Conservation (phyloP, 1,139 yeast genomes). For the Entelexis paramagnoliae region DNA sequence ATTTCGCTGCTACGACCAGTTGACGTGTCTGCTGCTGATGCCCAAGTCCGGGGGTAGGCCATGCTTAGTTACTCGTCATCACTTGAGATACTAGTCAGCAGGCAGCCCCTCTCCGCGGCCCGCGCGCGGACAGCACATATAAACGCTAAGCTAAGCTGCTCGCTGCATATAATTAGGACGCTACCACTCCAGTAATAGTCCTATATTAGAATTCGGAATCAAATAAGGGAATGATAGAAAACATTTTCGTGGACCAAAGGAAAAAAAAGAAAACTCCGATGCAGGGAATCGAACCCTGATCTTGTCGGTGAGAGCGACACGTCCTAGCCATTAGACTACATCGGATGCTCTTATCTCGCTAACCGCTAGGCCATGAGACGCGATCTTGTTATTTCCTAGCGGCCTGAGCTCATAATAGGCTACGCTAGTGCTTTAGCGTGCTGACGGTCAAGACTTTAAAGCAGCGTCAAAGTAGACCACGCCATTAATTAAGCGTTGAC, state of each 20-base stretch:
- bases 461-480: no score
- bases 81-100: background rate
- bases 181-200: no score
- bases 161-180: no score
- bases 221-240: no score
- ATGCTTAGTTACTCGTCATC: background rate
- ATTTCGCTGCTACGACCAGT: slow-evolving; percentile 8
- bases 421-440: no score
- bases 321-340: slow-evolving; percentile 25
- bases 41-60: background rate
- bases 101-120: no score
- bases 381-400: background rate
- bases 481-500: no score
- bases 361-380: background rate
- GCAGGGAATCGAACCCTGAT: slow-evolving; percentile 25
- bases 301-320: slow-evolving; percentile 24
- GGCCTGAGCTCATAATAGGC: background rate
- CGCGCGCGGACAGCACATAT: no score
- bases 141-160: no score
- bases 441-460: no score
- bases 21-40: background rate
- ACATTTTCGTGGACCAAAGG: background rate
- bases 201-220: no score
- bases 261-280: slow-evolving; percentile 18
- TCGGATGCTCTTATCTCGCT: slow-evolving; percentile 12